A percentile compares a stretch with the other conserved stretches of the same genome.
phyloP scores from a whole-genome alignment of 2,329 filamentous ascomycete genomes.

The Alternaria conjuncta region DNA sequence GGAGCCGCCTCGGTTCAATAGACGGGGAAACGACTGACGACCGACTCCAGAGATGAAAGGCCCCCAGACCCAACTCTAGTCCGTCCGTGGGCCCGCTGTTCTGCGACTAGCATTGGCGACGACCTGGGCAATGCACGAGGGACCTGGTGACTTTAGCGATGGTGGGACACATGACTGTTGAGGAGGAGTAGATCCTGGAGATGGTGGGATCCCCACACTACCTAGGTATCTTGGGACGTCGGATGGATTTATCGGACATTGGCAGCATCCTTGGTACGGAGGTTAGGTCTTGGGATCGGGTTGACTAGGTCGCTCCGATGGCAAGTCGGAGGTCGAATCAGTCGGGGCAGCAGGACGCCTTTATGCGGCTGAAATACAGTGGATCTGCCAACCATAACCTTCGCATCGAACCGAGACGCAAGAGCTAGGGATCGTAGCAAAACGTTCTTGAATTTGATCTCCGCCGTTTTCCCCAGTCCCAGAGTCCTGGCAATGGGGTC shows the following conservation, averaged over 20 bases:
- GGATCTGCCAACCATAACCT: not conserved
- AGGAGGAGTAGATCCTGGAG: slow-evolving; percentile 4
- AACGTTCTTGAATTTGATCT: not conserved
- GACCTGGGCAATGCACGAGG: not conserved
- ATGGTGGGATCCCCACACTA: slow-evolving; percentile 7
- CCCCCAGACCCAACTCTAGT: not conserved
- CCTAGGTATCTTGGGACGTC: not conserved
- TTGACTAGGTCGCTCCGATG: not conserved
- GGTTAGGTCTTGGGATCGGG: slow-evolving; percentile 1
- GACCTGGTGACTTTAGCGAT: not conserved
- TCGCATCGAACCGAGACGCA: not conserved
- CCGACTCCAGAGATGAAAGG: not conserved
- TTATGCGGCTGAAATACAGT: slow-evolving; percentile 3
- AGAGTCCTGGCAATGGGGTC: slow-evolving; percentile 5
- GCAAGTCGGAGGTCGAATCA: not conserved
- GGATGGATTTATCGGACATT: slow-evolving; percentile 8
- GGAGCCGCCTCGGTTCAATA: not conserved
- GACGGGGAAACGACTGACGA: not conserved
- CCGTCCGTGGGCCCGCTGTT: not conserved
- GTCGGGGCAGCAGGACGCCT: not conserved
- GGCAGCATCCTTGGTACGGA: slow-evolving; percentile 2
- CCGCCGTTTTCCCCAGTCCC: slow-evolving; percentile 12
- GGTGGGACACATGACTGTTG: slow-evolving; percentile 12
- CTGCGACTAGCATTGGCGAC: not conserved
- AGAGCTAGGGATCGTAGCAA: not conserved